These are phyloP conservation scores for Crataegus laevigata DNA, from an alignment of 306 rosid species.

Conservation along the genomic window DNA sequence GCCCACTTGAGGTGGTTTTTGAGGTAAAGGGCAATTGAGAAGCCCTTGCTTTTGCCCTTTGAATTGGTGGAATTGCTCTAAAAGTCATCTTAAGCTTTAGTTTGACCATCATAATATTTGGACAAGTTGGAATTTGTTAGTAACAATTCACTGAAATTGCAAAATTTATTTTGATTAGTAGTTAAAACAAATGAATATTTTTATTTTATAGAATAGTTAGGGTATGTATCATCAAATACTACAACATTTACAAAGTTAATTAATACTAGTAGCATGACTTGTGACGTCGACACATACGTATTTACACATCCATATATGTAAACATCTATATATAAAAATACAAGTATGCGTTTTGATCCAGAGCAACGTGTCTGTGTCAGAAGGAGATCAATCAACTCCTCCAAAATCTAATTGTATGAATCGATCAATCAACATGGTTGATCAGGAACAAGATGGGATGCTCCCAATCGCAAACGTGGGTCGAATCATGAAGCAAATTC, in stretches of 20 bases:
- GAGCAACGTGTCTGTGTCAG: background rate
- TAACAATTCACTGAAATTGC: background rate
- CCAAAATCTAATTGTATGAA: background rate
- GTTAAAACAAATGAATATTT: background rate
- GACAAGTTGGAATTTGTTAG: background rate
- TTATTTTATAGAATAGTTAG: background rate
- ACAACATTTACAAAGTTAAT: background rate
- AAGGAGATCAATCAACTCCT: background rate
- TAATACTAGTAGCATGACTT: background rate
- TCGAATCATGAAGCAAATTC: conserved; percentile 61
- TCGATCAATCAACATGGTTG: conserved; percentile 31
- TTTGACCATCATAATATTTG: background rate
- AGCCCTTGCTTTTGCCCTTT: too few species aligned
- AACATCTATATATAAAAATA: background rate
- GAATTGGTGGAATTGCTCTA: too few species aligned
- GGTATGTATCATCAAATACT: background rate
- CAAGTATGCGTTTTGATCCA: background rate
- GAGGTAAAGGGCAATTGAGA: too few species aligned
- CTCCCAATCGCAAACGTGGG: conserved; percentile 86
- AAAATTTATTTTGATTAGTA: background rate
- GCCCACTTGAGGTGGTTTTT: too few species aligned
- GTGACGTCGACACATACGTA: background rate
- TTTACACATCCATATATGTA: background rate
- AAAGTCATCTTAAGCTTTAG: background rate
- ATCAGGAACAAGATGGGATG: conserved; percentile 39